A percentile compares a stretch with the other conserved stretches of the same genome.
phyloP scores from a whole-genome alignment of 768 basidiomycete species.

The Tephrocybe sp. region DNA sequence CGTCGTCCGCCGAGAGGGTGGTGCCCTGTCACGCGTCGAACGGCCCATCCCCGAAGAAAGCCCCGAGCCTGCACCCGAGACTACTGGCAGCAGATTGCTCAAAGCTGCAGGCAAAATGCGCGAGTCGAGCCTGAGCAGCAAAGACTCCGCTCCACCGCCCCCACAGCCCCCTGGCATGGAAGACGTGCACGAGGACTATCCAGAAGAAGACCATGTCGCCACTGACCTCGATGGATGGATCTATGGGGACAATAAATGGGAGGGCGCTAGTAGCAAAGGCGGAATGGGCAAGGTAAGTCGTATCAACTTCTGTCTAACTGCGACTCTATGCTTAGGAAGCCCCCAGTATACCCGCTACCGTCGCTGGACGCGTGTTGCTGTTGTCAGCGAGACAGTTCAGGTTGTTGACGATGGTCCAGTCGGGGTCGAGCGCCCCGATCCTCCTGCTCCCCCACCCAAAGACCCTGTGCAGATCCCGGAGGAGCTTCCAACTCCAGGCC shows the following conservation, averaged over 20 bases:
- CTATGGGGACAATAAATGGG: constrained; percentile 97
- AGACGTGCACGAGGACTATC: constrained; percentile 28
- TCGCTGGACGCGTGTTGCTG: constrained; percentile 84
- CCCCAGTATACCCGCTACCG: constrained; percentile 83
- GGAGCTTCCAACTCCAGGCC: not conserved
- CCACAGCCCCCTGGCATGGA: constrained; percentile 28
- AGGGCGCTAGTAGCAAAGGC: constrained; percentile 68
- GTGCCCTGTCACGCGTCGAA: constrained; percentile 53
- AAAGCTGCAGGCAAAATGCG: constrained; percentile 56
- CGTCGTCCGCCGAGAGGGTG: constrained; percentile 58
- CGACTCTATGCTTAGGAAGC: constrained; percentile 1
- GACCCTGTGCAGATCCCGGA: constrained; percentile 3
- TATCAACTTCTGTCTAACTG: not conserved
- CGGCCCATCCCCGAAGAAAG: constrained; percentile 61
- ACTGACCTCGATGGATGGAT: constrained; percentile 93
- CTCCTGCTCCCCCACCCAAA: not conserved
- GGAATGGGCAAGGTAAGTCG: constrained; percentile 77
- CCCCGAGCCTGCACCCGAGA: constrained; percentile 19
- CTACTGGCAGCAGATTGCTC: constrained; percentile 39
- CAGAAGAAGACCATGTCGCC: constrained; percentile 46
- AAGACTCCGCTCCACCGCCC: not conserved
- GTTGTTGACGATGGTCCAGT: constrained; percentile 39
- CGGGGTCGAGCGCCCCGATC: constrained; percentile 22
- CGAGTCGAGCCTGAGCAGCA: constrained; percentile 29
- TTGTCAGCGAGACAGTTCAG: constrained; percentile 73